Evolutionary conservation across 805 yeast species (phyloP), one percentile per base, ranked within the genome.

Genomic region (Kurtzmaniella fragi): DNA sequence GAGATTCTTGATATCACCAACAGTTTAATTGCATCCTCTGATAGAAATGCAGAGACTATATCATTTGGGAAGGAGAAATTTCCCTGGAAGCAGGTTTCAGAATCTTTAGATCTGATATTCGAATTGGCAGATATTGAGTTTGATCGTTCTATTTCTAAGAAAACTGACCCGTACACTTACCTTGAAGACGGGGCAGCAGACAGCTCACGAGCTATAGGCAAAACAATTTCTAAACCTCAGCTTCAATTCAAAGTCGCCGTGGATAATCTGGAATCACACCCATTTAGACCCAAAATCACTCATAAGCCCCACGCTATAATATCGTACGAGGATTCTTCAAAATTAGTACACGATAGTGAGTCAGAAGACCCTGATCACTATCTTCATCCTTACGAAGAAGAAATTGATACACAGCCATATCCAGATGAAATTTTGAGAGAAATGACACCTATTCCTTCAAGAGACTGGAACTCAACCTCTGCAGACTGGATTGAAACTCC

Each of bases 301-400:
- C 47, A 66, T 1, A 93, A 93, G 56, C 98, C 97, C 0, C 72
- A 85, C 56, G 77, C 87, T 0, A 35, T 81, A 7, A 61, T 59
- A 34, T 61, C 85, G 0, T 70, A 81, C 16, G 77, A 77, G n/a
- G 77, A 80, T 20, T 63, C 78, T 5, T 42, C 73, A 32, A 33
- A 46, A 17, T 33, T 61, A 30, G 41, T 48, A 44, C 40, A 51
- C 74, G 57, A 53, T 6, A 46, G 54, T 4, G 56, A 53, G 17
- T 59, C 56, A 1, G 67, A 64, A 17, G 61, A 64, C 26, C 82
- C 85, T 3, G 57, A 73, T 8, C 86, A 80, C 57, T 84, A 80
- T 53, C 72, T 71, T 8, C 93, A 93, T 37, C 99, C 99, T 0
- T 91, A 93, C 53, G 75, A 68, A 34, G 58, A 62, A 29, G 98